Percentiles rank a stretch among this genome's conserved stretches.
phyloP scores from a whole-genome alignment of 768 basidiomycete genomes.

The Hebeloma cylindrosporum region DNA sequence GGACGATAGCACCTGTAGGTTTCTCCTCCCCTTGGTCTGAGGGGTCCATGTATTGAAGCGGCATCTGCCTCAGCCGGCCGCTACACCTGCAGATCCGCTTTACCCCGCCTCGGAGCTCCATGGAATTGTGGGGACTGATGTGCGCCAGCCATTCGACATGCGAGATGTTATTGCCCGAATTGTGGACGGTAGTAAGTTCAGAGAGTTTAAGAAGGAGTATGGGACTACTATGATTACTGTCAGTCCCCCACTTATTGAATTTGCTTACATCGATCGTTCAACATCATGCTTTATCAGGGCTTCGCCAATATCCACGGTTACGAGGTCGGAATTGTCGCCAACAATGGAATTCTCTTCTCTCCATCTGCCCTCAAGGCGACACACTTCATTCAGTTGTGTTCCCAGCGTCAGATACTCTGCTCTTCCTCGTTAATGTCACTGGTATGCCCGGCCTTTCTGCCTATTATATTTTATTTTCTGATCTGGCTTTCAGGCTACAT shows the following conservation, averaged over 20 bases:
- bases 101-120: slow-evolving; percentile 82
- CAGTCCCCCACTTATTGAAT: slow-evolving; percentile 20
- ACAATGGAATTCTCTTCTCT: slow-evolving; percentile 94
- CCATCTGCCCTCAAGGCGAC: slow-evolving; percentile 92
- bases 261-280: background rate
- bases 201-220: slow-evolving; percentile 97
- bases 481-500: slow-evolving; percentile 65
- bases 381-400: slow-evolving; percentile 93
- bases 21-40: background rate
- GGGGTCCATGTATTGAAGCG: background rate
- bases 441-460: slow-evolving; percentile 40
- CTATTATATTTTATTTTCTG: slow-evolving; percentile 5
- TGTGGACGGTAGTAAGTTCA: slow-evolving; percentile 88
- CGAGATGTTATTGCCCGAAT: slow-evolving; percentile 89
- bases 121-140: slow-evolving; percentile 89
- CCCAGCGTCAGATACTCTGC: slow-evolving; percentile 82
- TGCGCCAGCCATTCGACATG: slow-evolving; percentile 90
- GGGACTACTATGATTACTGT: slow-evolving; percentile 89
- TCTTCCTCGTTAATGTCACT: slow-evolving; percentile 96
- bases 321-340: slow-evolving; percentile 88
- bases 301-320: slow-evolving; percentile 88
- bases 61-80: slow-evolving; percentile 47
- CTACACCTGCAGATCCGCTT: slow-evolving; percentile 65
- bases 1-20: slow-evolving; percentile 49
- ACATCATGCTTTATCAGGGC: slow-evolving; percentile 47